Percentiles rank a stretch among this genome's conserved stretches.
These are phyloP conservation scores for Solanum arcanum DNA, from an alignment of 257 asterid genomes.

Conservation along the genomic window DNA sequence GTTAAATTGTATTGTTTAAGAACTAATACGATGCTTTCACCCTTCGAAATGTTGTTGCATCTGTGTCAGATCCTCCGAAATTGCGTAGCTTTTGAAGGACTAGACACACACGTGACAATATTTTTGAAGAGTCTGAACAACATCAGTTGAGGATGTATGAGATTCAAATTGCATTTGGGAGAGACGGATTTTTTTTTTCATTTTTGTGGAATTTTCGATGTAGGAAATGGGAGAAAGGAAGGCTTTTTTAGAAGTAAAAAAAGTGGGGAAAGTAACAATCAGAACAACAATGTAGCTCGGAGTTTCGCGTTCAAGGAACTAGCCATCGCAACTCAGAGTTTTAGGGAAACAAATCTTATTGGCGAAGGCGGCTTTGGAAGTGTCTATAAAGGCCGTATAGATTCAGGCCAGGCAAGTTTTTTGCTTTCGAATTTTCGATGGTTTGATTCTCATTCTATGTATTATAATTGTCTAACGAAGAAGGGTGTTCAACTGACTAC, in stretches of 20 bases:
- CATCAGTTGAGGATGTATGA: background rate
- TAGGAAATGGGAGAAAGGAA: constrained; percentile 32
- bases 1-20: background rate
- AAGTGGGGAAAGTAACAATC: constrained; percentile 15
- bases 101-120: background rate
- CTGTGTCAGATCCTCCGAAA: background rate
- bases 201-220: background rate
- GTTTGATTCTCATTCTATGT: background rate
- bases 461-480: background rate
- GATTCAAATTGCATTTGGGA: background rate
- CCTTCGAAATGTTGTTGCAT: background rate
- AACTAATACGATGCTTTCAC: background rate
- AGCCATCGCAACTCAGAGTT: constrained; percentile 62
- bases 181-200: background rate
- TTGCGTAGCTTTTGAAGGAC: background rate
- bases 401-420: constrained; percentile 42
- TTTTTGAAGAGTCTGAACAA: background rate
- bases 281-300: constrained; percentile 41
- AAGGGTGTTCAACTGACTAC: background rate
- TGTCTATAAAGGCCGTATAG: constrained; percentile 66
- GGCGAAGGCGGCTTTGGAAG: constrained; percentile 93
- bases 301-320: constrained; percentile 78
- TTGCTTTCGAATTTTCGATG: background rate
- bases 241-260: constrained; percentile 18
- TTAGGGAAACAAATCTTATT: constrained; percentile 55